phyloP scores from a whole-genome alignment of 2,329 filamentous ascomycete species.

The Raffaelea albimanens region DNA sequence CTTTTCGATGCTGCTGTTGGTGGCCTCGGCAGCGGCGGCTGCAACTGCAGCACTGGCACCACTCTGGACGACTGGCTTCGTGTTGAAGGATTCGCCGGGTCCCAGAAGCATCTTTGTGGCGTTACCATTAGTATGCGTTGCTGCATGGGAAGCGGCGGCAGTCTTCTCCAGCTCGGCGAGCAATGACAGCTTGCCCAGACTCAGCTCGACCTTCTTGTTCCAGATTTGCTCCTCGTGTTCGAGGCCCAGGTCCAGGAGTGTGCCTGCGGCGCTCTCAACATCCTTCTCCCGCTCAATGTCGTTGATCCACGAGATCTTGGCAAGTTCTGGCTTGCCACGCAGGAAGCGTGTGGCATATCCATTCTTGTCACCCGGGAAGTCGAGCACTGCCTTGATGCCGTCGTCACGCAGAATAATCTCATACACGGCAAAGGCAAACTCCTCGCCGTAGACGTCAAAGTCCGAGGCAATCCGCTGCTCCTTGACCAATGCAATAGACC shows the following conservation, averaged over 20 bases:
- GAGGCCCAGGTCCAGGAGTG: conserved; percentile 60
- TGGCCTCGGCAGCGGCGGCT: neutral
- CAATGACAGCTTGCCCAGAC: conserved; percentile 72
- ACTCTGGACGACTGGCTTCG: too few relatives aligned
- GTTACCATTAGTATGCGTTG: too few relatives aligned
- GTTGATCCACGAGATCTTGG: conserved; percentile 89
- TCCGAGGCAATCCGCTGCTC: conserved; percentile 37
- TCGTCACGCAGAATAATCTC: conserved; percentile 62
- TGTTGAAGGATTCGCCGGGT: too few relatives aligned
- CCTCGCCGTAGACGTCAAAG: conserved; percentile 55
- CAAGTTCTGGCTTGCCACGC: conserved; percentile 58
- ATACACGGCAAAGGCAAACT: conserved; percentile 71
- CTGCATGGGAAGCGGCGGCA: too few relatives aligned
- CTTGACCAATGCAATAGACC: conserved; percentile 34
- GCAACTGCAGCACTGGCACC: too few relatives aligned
- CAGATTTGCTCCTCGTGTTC: conserved; percentile 70
- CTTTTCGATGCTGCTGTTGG: conserved; percentile 29
- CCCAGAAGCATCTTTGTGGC: too few relatives aligned
- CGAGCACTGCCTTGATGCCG: conserved; percentile 58
- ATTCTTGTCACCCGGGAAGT: conserved; percentile 58
- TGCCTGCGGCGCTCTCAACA: conserved; percentile 61
- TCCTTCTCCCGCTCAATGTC: conserved; percentile 71
- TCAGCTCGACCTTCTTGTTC: conserved; percentile 90
- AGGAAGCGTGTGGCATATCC: conserved; percentile 72
- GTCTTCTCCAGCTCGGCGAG: conserved; percentile 44